Percentiles rank a stretch among this genome's conserved stretches.
Conservation (phyloP, 345 rosid genomes). For the Ceriops decandra region DNA sequence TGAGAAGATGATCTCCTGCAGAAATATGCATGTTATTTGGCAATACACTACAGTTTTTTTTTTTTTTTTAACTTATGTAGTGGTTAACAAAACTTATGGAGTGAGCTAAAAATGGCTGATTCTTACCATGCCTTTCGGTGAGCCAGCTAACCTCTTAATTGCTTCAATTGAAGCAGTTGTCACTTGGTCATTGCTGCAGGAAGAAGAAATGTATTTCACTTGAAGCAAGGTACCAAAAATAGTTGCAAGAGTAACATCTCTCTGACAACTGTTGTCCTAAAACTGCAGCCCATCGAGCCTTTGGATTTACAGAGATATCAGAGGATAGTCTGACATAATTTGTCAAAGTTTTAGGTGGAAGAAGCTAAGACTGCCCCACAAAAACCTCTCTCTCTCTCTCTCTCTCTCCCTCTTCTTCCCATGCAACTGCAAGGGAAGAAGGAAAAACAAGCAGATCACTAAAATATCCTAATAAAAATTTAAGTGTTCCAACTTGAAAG, state of each 20-base stretch:
- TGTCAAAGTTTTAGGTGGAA: too few relatives aligned
- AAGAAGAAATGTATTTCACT: constrained; percentile 9
- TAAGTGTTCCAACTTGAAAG: too few relatives aligned
- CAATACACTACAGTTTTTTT: background rate
- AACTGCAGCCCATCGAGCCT: background rate
- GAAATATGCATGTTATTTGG: constrained; percentile 8
- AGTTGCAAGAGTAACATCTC: background rate
- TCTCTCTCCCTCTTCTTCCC: too few relatives aligned
- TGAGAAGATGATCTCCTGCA: constrained; percentile 66
- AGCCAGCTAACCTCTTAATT: constrained; percentile 55
- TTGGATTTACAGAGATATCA: too few relatives aligned
- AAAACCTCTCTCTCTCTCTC: too few relatives aligned
- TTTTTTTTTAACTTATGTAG: background rate
- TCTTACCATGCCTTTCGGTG: constrained; percentile 67
- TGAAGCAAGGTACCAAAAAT: background rate
- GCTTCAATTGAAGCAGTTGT: constrained; percentile 71
- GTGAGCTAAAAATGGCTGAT: constrained; percentile 10
- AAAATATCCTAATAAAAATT: too few relatives aligned
- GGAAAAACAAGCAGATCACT: too few relatives aligned
- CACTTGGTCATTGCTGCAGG: constrained; percentile 65
- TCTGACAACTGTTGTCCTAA: background rate
- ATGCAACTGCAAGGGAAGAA: too few relatives aligned
- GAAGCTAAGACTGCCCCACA: too few relatives aligned
- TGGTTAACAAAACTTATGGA: background rate
- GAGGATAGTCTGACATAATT: too few relatives aligned